A percentile compares a stretch with the other conserved stretches of the same genome.
Conservation (phyloP, 768 basidiomycete genomes). For the Tephrocybe rancida region DNA sequence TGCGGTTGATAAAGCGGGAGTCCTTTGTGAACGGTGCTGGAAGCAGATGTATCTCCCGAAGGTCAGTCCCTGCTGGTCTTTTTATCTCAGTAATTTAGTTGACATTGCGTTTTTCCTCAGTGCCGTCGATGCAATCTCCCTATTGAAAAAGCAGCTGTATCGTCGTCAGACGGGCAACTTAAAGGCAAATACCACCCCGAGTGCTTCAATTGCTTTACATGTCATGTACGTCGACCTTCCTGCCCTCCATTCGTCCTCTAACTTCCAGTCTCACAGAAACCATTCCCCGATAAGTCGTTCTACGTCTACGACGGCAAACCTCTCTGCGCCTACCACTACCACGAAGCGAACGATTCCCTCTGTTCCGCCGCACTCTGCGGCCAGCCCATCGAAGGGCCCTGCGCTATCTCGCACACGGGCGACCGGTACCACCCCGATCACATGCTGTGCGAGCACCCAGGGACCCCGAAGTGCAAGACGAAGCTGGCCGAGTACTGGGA, state of each 20-base stretch:
- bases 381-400: slow-evolving; percentile 91
- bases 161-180: slow-evolving; percentile 88
- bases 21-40: slow-evolving; percentile 92
- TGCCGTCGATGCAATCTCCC: slow-evolving; percentile 86
- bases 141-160: slow-evolving; percentile 91
- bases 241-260: slow-evolving; percentile 2
- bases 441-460: slow-evolving; percentile 76
- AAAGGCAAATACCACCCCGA: slow-evolving; percentile 94
- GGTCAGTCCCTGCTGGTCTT: slow-evolving; percentile 46
- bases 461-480: slow-evolving; percentile 50
- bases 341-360: slow-evolving; percentile 87
- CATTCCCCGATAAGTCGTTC: slow-evolving; percentile 90
- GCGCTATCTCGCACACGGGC: slow-evolving; percentile 82
- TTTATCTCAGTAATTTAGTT: slow-evolving; percentile 5
- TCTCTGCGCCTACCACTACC: slow-evolving; percentile 90
- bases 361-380: slow-evolving; percentile 81
- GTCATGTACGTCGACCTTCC: slow-evolving; percentile 52
- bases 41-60: slow-evolving; percentile 96
- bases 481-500: slow-evolving; percentile 87
- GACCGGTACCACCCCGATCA: slow-evolving; percentile 89
- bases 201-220: slow-evolving; percentile 88
- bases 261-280: slow-evolving; percentile 49
- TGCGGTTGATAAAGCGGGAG: slow-evolving; percentile 69
- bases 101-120: slow-evolving; percentile 34
- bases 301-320: slow-evolving; percentile 92